Evolutionary conservation across 2,329 filamentous ascomycete species (phyloP).

Genomic region (Alternaria postmessia): DNA sequence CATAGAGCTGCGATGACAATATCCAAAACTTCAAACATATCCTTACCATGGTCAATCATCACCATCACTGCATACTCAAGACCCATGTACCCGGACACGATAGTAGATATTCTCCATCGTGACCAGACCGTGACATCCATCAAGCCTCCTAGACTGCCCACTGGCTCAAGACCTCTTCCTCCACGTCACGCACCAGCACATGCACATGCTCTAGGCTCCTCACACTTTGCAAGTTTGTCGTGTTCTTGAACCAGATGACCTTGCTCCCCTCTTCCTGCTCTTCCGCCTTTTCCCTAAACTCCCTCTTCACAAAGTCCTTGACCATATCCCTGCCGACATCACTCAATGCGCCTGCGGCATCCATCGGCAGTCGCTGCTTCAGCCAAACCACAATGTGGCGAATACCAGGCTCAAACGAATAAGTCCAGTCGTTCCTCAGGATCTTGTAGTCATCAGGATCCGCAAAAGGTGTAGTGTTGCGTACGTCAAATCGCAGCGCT

Average conservation of each 20-base stretch:
- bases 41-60: background rate
- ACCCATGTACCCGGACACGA: background rate
- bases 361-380: constrained; percentile 46
- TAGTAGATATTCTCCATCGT: background rate
- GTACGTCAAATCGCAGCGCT: constrained; percentile 50
- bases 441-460: constrained; percentile 64
- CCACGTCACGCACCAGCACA: constrained; percentile 75
- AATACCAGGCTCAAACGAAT: constrained; percentile 64
- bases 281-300: constrained; percentile 56
- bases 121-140: background rate
- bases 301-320: constrained; percentile 46
- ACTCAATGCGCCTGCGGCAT: constrained; percentile 44
- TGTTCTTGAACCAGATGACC: constrained; percentile 73
- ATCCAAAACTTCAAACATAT: background rate
- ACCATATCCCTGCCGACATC: constrained; percentile 38
- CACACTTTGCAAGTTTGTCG: constrained; percentile 67
- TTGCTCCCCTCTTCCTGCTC: constrained; percentile 53
- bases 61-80: background rate
- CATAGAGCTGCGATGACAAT: background rate
- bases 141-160: constrained; percentile 14
- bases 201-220: constrained; percentile 75
- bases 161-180: constrained; percentile 58
- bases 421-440: constrained; percentile 70
- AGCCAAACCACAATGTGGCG: constrained; percentile 66
- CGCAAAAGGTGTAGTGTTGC: constrained; percentile 62